phyloP scores from a whole-genome alignment of 2,329 filamentous ascomycete genomes.

The Fusarium sp. region DNA sequence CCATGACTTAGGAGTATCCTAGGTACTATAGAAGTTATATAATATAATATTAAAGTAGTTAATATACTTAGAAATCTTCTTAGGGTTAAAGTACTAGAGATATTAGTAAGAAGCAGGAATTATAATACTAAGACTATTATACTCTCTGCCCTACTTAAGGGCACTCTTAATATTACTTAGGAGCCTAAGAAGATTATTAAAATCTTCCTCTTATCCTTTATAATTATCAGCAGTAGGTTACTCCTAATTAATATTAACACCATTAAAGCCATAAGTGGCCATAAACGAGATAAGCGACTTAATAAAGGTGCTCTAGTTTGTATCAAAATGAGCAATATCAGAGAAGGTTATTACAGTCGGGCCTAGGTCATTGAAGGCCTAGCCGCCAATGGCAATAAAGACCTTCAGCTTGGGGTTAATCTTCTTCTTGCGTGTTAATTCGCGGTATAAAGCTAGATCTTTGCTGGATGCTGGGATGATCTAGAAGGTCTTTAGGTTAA shows the following conservation, averaged over 20 bases:
- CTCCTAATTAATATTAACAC: too few species aligned
- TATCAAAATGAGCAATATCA: neutral
- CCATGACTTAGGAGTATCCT: neutral
- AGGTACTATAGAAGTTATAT: neutral
- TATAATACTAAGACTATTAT: neutral
- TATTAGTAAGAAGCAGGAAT: conserved; percentile 17
- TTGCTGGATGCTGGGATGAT: neutral
- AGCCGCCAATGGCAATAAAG: conserved; percentile 49
- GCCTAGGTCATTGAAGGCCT: conserved; percentile 49
- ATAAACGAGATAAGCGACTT: conserved; percentile 26
- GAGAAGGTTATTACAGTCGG: conserved; percentile 42
- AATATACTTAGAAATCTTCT: too few species aligned
- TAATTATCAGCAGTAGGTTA: too few species aligned
- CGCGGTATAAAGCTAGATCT: neutral
- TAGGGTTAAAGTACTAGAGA: too few species aligned
- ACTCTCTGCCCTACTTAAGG: conserved; percentile 29
- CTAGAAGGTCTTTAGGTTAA: neutral
- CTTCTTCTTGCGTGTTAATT: neutral
- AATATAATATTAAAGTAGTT: too few species aligned
- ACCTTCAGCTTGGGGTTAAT: neutral
- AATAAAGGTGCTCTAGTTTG: neutral
- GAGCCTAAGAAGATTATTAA: conserved; percentile 44
- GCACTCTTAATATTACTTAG: neutral
- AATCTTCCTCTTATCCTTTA: conserved; percentile 42
- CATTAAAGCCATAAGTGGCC: neutral